Conservation (phyloP, 78 protist genomes). For the Isochrysis galbana region DNA sequence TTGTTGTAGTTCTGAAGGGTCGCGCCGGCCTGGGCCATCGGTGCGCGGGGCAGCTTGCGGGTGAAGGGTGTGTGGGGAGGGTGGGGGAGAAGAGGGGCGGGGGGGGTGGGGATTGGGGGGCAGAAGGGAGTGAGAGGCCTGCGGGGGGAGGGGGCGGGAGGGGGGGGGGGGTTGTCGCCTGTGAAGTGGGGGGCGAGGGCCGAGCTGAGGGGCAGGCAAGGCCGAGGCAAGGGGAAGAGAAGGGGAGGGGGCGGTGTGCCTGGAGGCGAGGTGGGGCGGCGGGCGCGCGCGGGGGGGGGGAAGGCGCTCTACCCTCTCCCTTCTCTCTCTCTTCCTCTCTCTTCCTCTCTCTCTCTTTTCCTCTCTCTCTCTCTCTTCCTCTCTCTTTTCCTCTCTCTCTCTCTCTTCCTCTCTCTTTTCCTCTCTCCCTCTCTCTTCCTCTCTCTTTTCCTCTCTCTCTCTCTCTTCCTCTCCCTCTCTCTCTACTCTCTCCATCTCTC, state of each 20-base stretch:
- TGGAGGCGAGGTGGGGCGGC: too few species aligned
- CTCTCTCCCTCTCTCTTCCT: neutral
- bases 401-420: neutral
- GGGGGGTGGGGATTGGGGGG: neutral
- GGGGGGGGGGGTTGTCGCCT: neutral
- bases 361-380: neutral
- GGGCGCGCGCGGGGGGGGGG: too few species aligned
- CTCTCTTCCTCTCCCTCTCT: too few species aligned
- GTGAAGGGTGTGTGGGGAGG: neutral
- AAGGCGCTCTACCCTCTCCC: neutral
- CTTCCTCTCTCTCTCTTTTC: neutral
- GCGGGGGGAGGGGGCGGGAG: neutral
- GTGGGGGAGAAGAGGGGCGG: neutral
- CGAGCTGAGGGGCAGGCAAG: too few species aligned
- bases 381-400: neutral
- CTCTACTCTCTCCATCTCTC: too few species aligned
- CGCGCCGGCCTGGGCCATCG: neutral
- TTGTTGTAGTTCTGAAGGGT: conserved; percentile 46
- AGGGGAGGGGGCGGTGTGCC: neutral
- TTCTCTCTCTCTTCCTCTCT: neutral
- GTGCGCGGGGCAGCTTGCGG: neutral
- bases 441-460: neutral
- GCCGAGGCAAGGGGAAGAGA: neutral
- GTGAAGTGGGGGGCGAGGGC: too few species aligned
- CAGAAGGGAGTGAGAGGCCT: too few species aligned